Conservation (phyloP, 2,329 filamentous ascomycete species). For the Macroventuria anomochaeta region DNA sequence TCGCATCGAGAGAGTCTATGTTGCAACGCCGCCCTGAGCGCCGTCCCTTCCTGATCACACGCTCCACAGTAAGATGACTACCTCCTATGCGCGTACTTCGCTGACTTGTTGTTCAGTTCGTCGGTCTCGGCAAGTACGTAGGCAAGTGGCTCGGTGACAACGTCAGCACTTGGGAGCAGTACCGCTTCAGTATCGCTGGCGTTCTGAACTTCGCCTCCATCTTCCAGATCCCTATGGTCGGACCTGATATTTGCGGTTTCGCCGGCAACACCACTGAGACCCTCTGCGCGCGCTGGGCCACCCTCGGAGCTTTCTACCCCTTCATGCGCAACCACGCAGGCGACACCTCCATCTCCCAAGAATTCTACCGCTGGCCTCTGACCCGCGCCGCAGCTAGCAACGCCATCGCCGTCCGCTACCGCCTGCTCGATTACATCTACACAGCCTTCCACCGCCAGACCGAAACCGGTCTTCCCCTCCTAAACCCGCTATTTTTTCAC, state of each 20-base stretch:
- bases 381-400: conserved; percentile 70
- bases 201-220: conserved; percentile 55
- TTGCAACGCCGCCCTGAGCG: conserved; percentile 65
- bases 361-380: conserved; percentile 58
- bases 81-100: not conserved
- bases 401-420: conserved; percentile 73
- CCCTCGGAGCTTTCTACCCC: conserved; percentile 73
- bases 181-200: conserved; percentile 49
- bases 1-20: conserved; percentile 71
- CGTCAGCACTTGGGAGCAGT: conserved; percentile 52
- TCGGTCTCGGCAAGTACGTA: conserved; percentile 68
- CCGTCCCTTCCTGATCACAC: conserved; percentile 74
- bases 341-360: conserved; percentile 63
- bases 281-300: conserved; percentile 75
- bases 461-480: conserved; percentile 65
- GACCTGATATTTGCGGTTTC: conserved; percentile 76
- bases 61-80: conserved; percentile 60
- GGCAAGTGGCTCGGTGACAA: conserved; percentile 67
- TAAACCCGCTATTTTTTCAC: conserved; percentile 73
- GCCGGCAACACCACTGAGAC: conserved; percentile 69
- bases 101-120: conserved; percentile 55
- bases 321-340: conserved; percentile 77
- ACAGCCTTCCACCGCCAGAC: conserved; percentile 69
- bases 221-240: conserved; percentile 56
- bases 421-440: conserved; percentile 78